A percentile compares a stretch with the other conserved stretches of the same genome.
These are phyloP conservation scores for Agapanthus africanus DNA, from an alignment of 106 monocot species.

Conservation along the genomic window DNA sequence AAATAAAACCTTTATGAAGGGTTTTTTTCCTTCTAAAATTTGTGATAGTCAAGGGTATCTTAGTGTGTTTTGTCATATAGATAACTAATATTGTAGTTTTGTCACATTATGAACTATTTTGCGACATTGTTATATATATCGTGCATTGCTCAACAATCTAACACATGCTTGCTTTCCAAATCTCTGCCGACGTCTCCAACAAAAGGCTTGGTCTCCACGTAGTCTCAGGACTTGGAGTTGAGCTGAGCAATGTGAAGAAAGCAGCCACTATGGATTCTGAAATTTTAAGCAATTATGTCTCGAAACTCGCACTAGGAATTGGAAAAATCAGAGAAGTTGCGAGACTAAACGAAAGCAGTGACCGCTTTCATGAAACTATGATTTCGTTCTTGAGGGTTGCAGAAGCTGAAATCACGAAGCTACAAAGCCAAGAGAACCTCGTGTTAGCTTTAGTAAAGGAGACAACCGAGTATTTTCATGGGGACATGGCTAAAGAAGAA, in stretches of 20 bases:
- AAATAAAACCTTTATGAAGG: too few species aligned
- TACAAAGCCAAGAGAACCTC: constrained; percentile 46
- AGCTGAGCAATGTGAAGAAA: constrained; percentile 54
- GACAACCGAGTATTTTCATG: constrained; percentile 66
- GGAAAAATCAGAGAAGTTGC: constrained; percentile 34
- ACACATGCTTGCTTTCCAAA: too few species aligned
- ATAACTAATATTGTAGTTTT: too few species aligned
- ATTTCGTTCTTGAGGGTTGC: constrained; percentile 31
- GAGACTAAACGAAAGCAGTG: constrained; percentile 22
- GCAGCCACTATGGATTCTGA: constrained; percentile 58
- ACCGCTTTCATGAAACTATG: constrained; percentile 38
- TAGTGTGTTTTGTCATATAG: too few species aligned
- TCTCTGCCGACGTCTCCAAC: constrained; percentile 8
- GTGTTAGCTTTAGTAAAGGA: constrained; percentile 46
- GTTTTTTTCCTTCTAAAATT: too few species aligned
- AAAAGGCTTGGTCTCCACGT: constrained; percentile 37
- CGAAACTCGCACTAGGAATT: constrained; percentile 42
- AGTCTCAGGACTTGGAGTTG: constrained; percentile 32
- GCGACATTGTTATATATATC: too few species aligned
- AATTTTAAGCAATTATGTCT: constrained; percentile 35
- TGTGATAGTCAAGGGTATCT: too few species aligned
- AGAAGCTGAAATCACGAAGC: constrained; percentile 39
- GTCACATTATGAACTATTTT: too few species aligned
- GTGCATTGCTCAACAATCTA: too few species aligned
- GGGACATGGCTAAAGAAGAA: constrained; percentile 56